These are phyloP conservation scores for Blastobotrys serpentis DNA, from an alignment of 1,139 yeast genomes.

Conservation along the genomic window DNA sequence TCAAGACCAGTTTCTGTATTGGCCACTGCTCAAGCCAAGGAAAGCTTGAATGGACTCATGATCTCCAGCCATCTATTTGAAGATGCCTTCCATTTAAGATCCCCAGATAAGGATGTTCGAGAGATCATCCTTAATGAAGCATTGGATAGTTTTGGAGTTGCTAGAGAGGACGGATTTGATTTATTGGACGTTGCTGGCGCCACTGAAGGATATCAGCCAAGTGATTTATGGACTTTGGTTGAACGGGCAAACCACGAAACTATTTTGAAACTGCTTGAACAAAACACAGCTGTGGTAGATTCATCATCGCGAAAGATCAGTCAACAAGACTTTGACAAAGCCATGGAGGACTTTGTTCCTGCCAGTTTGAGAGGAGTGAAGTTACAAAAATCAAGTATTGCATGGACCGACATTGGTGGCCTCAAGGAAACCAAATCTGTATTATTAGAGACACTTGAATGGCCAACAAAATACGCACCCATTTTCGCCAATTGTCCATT, in stretches of 20 bases:
- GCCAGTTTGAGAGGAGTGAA: slow-evolving; percentile 84
- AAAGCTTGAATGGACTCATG: slow-evolving; percentile 59
- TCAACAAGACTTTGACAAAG: slow-evolving; percentile 48
- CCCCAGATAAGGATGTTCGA: slow-evolving; percentile 72
- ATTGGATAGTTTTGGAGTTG: slow-evolving; percentile 38
- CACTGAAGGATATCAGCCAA: slow-evolving; percentile 88
- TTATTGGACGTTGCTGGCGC: slow-evolving; percentile 68
- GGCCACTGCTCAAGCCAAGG: slow-evolving; percentile 62
- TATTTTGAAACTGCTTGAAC: slow-evolving; percentile 26
- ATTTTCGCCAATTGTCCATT: slow-evolving; percentile 86
- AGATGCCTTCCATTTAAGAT: slow-evolving; percentile 55
- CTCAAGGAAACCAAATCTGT: slow-evolving; percentile 70
- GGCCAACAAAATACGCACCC: slow-evolving; percentile 97
- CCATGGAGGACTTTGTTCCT: slow-evolving; percentile 71
- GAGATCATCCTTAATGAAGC: slow-evolving; percentile 51
- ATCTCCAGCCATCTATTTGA: slow-evolving; percentile 72
- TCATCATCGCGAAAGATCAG: neutral
- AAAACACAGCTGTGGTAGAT: slow-evolving; percentile 16
- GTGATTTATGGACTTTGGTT: slow-evolving; percentile 68
- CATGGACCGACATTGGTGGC: slow-evolving; percentile 92
- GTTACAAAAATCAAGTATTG: slow-evolving; percentile 69
- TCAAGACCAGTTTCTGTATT: slow-evolving; percentile 53
- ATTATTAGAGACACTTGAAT: slow-evolving; percentile 82
- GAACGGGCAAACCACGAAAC: slow-evolving; percentile 70
- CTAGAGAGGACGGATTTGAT: slow-evolving; percentile 48